Percentiles rank a stretch among this genome's conserved stretches.
Conservation (phyloP, 495 filamentous ascomycete genomes). For the Xylaria telfairii region DNA sequence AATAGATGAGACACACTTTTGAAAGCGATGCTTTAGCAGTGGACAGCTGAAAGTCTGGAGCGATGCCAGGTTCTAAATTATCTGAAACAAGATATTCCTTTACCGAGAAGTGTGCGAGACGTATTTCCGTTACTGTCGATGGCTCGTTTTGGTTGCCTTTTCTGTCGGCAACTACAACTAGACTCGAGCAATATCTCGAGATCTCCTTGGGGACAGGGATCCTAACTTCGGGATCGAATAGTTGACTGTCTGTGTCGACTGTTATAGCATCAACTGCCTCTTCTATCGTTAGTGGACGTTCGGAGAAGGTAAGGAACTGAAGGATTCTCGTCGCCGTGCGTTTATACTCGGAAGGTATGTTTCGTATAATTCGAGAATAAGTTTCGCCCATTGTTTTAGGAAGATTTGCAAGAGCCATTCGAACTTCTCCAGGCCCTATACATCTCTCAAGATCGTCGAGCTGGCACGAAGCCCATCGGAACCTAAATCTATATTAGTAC, state of each 20-base stretch:
- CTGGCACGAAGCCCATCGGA: conserved; percentile 16
- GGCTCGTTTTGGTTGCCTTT: background rate
- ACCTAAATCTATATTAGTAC: background rate
- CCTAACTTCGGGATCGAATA: background rate
- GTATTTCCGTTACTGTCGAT: background rate
- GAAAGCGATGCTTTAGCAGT: too few species aligned
- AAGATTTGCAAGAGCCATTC: background rate
- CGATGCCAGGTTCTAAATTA: too few species aligned
- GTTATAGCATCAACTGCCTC: background rate
- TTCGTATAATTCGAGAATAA: background rate
- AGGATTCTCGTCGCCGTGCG: background rate
- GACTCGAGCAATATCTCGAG: background rate
- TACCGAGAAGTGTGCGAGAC: background rate
- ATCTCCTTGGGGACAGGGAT: conserved; percentile 1
- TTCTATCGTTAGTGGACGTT: background rate
- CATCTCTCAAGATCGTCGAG: conserved; percentile 17
- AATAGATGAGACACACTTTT: background rate
- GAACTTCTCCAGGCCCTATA: background rate
- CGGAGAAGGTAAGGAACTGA: conserved; percentile 7
- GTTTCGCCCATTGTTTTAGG: conserved; percentile 5
- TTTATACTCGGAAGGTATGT: background rate
- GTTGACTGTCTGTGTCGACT: background rate
- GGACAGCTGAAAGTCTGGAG: too few species aligned
- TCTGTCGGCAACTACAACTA: background rate
- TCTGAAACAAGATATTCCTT: conserved; percentile 5